Conservation (phyloP, 2,329 filamentous ascomycete genomes). For the Bisporella sp. region DNA sequence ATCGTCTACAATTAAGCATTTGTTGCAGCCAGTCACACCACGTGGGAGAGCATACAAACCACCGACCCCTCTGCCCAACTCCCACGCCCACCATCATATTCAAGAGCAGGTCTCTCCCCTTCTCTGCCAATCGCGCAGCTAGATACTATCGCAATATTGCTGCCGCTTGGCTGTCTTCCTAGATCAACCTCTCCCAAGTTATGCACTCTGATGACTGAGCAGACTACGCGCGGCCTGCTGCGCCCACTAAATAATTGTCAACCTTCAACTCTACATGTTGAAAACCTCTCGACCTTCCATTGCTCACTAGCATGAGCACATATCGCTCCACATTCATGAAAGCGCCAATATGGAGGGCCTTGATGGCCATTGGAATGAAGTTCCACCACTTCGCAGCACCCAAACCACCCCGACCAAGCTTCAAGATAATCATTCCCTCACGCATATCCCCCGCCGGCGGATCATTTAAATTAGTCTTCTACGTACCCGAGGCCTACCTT, state of each 20-base stretch:
- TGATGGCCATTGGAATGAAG: constrained; percentile 29
- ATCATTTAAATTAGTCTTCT: constrained; percentile 35
- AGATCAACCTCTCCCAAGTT: too few species aligned
- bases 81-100: too few species aligned
- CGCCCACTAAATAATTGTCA: background rate
- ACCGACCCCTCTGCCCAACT: too few species aligned
- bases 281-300: background rate
- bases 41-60: too few species aligned
- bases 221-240: too few species aligned
- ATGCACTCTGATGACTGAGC: too few species aligned
- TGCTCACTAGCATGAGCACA: background rate
- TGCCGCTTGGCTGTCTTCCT: too few species aligned
- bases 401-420: constrained; percentile 23
- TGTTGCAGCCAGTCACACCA: too few species aligned
- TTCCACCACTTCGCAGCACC: constrained; percentile 26
- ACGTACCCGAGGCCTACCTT: constrained; percentile 33
- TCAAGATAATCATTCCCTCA: constrained; percentile 27
- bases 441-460: constrained; percentile 21
- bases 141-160: too few species aligned
- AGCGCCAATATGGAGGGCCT: constrained; percentile 25
- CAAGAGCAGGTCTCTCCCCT: too few species aligned
- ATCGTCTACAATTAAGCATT: too few species aligned
- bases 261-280: background rate
- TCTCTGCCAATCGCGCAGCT: too few species aligned
- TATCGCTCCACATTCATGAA: constrained; percentile 18